A percentile compares a stretch with the other conserved stretches of the same genome.
Evolutionary conservation across 208 protist genomes (phyloP).

Genomic region (Wallacemonas sp.): DNA sequence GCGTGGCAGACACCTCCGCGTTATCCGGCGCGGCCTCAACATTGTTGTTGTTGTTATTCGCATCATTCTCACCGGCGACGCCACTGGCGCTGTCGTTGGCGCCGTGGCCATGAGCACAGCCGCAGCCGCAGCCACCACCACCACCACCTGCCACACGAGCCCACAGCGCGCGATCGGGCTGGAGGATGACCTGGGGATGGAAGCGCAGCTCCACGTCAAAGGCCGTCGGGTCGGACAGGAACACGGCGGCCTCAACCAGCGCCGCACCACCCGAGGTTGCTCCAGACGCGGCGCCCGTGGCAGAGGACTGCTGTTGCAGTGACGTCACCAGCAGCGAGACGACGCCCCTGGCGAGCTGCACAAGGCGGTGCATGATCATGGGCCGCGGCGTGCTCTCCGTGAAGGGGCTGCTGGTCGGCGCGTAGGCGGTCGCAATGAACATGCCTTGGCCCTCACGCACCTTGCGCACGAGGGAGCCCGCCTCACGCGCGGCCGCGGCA

Average conservation of each 20-base stretch:
- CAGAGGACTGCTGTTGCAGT: slow-evolving; percentile 23
- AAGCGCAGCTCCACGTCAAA: slow-evolving; percentile 79
- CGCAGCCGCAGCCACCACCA: too few relatives aligned
- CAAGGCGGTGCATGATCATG: slow-evolving; percentile 84
- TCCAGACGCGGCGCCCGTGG: not conserved
- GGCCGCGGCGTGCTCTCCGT: slow-evolving; percentile 74
- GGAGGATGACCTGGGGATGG: slow-evolving; percentile 71
- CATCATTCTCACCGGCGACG: not conserved
- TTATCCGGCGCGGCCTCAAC: not conserved
- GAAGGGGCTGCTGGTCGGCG: slow-evolving; percentile 73
- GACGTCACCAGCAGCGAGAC: slow-evolving; percentile 47
- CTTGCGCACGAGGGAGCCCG: slow-evolving; percentile 49
- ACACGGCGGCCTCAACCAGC: slow-evolving; percentile 48
- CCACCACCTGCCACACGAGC: not conserved
- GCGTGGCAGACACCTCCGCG: too few relatives aligned
- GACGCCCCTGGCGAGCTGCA: slow-evolving; percentile 67
- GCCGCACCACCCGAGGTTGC: not conserved
- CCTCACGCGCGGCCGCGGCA: slow-evolving; percentile 32
- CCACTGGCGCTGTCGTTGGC: not conserved
- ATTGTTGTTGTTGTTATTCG: not conserved
- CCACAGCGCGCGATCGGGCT: slow-evolving; percentile 60
- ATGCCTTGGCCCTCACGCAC: slow-evolving; percentile 70
- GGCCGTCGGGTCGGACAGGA: slow-evolving; percentile 41
- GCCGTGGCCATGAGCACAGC: not conserved
- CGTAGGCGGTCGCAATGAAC: slow-evolving; percentile 85